phyloP scores from a whole-genome alignment of 2,329 filamentous ascomycete genomes.

The Aspergillus neotritici region DNA sequence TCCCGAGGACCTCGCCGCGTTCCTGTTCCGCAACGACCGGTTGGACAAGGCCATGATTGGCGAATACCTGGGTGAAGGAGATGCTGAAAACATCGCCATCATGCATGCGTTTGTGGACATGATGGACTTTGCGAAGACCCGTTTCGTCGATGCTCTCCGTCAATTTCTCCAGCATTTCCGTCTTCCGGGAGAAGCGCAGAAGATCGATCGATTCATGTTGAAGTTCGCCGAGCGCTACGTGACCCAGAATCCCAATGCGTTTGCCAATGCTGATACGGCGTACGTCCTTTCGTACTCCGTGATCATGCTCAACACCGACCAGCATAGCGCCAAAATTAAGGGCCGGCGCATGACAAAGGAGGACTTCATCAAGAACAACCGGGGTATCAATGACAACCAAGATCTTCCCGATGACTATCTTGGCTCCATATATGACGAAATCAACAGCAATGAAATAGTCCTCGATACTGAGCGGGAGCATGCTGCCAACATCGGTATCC shows the following conservation, averaged over 20 bases:
- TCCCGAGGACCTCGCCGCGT: constrained; percentile 76
- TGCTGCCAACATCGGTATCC: constrained; percentile 69
- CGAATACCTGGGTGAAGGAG: constrained; percentile 90
- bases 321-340: constrained; percentile 83
- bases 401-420: constrained; percentile 93
- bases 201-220: constrained; percentile 98
- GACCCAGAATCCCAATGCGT: constrained; percentile 90
- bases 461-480: constrained; percentile 86
- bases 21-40: constrained; percentile 73
- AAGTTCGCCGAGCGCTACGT: constrained; percentile 98
- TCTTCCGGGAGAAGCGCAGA: constrained; percentile 91
- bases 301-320: constrained; percentile 92
- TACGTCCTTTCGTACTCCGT: constrained; percentile 96
- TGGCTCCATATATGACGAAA: constrained; percentile 84
- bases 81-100: constrained; percentile 86
- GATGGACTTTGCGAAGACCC: constrained; percentile 88
- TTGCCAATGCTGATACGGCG: constrained; percentile 95
- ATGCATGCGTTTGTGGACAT: constrained; percentile 97
- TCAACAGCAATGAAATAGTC: constrained; percentile 85
- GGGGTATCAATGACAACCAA: constrained; percentile 94
- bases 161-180: constrained; percentile 93
- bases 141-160: constrained; percentile 87
- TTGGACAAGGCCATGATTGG: constrained; percentile 89
- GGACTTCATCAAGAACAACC: constrained; percentile 98
- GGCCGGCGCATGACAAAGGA: constrained; percentile 83